A percentile compares a stretch with the other conserved stretches of the same genome.
Conservation (phyloP, 306 rosid species). For the Prosopis cineraria region DNA sequence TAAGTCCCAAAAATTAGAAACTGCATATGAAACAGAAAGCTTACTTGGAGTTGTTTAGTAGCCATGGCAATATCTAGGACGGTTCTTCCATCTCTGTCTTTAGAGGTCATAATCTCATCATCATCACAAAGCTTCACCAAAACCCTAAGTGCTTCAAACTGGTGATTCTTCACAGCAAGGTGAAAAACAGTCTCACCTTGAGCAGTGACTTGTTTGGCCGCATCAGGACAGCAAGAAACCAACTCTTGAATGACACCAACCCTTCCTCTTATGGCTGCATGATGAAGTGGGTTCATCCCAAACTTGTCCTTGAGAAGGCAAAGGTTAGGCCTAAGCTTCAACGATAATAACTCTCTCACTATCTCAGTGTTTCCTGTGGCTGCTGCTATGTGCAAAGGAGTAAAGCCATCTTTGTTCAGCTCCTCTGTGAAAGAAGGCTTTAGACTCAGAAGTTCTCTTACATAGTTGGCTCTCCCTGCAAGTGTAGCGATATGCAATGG, state of each 20-base stretch:
- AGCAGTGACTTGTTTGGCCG: constrained; percentile 2
- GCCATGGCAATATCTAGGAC: constrained; percentile 9
- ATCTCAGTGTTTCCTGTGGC: constrained; percentile 22
- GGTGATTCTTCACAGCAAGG: constrained; percentile 29
- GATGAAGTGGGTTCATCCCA: constrained; percentile 23
- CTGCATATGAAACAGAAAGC: no score
- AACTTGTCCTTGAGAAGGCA: constrained; percentile 11
- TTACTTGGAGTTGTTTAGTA: constrained; percentile 23
- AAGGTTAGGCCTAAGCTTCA: background rate
- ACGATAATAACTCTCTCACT: constrained; percentile 7
- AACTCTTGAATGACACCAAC: constrained; percentile 9
- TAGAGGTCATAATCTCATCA: background rate
- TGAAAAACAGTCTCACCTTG: constrained; percentile 28
- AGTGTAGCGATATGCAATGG: constrained; percentile 27
- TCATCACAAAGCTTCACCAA: constrained; percentile 6
- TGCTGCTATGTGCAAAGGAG: constrained; percentile 23
- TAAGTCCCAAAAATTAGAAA: no score
- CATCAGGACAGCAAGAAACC: constrained; percentile 1
- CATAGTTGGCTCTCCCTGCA: constrained; percentile 7
- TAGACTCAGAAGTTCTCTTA: constrained; percentile 3
- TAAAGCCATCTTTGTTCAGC: constrained; percentile 13
- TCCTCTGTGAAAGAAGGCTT: constrained; percentile 25
- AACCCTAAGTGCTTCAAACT: constrained; percentile 18
- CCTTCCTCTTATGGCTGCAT: constrained; percentile 27
- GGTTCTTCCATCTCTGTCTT: constrained; percentile 20